Evolutionary conservation across 768 basidiomycete genomes (phyloP).

Genomic region (Lactarius psammicola): DNA sequence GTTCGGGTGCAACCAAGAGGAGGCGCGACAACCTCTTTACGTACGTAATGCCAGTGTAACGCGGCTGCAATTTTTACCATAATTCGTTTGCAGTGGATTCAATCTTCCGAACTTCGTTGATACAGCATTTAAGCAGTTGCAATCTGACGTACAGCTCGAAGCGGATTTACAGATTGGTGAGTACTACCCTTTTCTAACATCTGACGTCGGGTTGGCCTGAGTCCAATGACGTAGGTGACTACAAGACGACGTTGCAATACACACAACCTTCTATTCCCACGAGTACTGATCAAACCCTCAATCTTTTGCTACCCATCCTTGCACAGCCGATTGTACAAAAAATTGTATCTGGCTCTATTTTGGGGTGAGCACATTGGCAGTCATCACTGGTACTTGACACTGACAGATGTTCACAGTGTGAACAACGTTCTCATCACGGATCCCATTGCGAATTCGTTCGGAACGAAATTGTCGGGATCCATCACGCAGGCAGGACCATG

Average conservation of each 20-base stretch:
- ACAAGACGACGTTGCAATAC: conserved; percentile 60
- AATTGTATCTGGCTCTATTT: conserved; percentile 55
- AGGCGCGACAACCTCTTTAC: conserved; percentile 51
- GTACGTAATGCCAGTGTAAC: conserved; percentile 42
- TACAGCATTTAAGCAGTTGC: conserved; percentile 61
- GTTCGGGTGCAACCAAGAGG: conserved; percentile 34
- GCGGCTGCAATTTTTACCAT: conserved; percentile 2
- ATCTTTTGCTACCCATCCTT: conserved; percentile 64
- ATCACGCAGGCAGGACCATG: conserved; percentile 74
- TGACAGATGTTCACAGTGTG: conserved; percentile 40
- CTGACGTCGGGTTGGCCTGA: conserved; percentile 2
- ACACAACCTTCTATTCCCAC: conserved; percentile 56
- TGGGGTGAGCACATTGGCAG: conserved; percentile 43
- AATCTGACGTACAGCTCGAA: conserved; percentile 57
- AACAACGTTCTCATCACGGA: conserved; percentile 60
- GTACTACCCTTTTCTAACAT: not conserved
- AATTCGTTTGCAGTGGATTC: conserved; percentile 47
- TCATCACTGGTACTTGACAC: conserved; percentile 2
- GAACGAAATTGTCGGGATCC: conserved; percentile 55
- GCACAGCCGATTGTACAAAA: conserved; percentile 75
- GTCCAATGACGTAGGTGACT: conserved; percentile 47
- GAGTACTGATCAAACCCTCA: conserved; percentile 57
- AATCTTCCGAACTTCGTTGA: conserved; percentile 61
- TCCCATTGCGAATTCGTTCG: conserved; percentile 56
- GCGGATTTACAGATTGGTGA: conserved; percentile 58